A percentile compares a stretch with the other conserved stretches of the same genome.
Evolutionary conservation across 306 rosid genomes (phyloP).

Genomic region (Quercus suber): DNA sequence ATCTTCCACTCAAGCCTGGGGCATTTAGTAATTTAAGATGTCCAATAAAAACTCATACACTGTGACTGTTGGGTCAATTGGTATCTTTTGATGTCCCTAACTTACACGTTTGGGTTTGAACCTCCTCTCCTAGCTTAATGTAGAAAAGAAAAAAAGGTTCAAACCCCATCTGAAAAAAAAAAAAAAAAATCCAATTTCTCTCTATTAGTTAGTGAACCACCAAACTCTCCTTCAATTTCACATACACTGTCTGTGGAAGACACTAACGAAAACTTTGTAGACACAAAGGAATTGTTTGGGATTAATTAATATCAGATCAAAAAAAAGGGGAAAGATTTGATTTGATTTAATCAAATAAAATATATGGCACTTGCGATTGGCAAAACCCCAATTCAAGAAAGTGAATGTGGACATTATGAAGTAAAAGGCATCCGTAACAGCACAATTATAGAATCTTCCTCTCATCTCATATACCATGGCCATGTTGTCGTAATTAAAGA

Average conservation of each 20-base stretch:
- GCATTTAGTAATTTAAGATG: too few relatives aligned
- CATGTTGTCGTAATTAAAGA: not conserved
- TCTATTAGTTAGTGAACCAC: not conserved
- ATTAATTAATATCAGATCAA: not conserved
- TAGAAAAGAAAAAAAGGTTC: too few relatives aligned
- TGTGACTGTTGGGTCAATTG: too few relatives aligned
- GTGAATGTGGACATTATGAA: not conserved
- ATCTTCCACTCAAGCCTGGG: slow-evolving; percentile 31
- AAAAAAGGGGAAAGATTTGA: not conserved
- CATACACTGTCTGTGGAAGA: not conserved
- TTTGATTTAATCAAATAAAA: not conserved
- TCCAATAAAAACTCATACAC: not conserved
- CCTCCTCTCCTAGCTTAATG: too few relatives aligned
- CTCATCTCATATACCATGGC: not conserved
- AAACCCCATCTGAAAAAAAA: not conserved
- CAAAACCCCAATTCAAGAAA: not conserved
- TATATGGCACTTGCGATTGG: not conserved
- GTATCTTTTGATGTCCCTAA: too few relatives aligned
- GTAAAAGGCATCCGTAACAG: not conserved
- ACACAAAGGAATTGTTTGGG: not conserved
- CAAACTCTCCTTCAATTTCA: not conserved
- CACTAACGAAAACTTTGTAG: not conserved
- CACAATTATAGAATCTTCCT: slow-evolving; percentile 7
- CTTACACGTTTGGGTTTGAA: too few relatives aligned
- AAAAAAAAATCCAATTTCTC: not conserved